Evolutionary conservation across 768 basidiomycete genomes (phyloP).

Genomic region (Candolleomyces efflorescens): DNA sequence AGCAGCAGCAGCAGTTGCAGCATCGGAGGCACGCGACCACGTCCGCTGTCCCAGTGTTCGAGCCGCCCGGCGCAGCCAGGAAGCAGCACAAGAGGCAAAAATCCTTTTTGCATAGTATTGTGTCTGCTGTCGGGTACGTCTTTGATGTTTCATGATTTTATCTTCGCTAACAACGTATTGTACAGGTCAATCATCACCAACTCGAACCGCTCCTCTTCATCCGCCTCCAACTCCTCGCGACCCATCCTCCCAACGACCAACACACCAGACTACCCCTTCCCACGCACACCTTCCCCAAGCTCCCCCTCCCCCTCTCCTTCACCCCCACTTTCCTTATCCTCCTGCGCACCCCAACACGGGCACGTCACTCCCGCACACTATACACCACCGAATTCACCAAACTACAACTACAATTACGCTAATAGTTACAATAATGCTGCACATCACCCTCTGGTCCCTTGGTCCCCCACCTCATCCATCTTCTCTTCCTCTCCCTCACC

Average conservation of each 20-base stretch:
- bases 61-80: background rate
- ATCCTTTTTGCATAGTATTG: slow-evolving; percentile 6
- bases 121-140: slow-evolving; percentile 8
- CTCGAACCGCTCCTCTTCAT: background rate
- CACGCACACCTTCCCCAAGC: background rate
- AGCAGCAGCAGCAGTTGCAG: background rate
- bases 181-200: background rate
- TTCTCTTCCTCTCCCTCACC: background rate
- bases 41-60: background rate
- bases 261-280: background rate
- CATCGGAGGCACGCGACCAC: background rate
- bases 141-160: background rate
- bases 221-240: background rate
- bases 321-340: background rate
- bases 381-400: too few relatives aligned
- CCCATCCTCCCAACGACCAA: background rate
- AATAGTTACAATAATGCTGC: too few relatives aligned
- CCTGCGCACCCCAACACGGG: background rate
- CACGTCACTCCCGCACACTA: background rate
- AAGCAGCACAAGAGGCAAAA: slow-evolving; percentile 7
- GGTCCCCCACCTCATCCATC: background rate
- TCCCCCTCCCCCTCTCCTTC: background rate
- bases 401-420: too few relatives aligned
- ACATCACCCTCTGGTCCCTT: too few relatives aligned
- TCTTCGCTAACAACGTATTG: background rate